Conservation (phyloP, 2,329 filamentous ascomycete genomes). For the Delphinella strobiligena region DNA sequence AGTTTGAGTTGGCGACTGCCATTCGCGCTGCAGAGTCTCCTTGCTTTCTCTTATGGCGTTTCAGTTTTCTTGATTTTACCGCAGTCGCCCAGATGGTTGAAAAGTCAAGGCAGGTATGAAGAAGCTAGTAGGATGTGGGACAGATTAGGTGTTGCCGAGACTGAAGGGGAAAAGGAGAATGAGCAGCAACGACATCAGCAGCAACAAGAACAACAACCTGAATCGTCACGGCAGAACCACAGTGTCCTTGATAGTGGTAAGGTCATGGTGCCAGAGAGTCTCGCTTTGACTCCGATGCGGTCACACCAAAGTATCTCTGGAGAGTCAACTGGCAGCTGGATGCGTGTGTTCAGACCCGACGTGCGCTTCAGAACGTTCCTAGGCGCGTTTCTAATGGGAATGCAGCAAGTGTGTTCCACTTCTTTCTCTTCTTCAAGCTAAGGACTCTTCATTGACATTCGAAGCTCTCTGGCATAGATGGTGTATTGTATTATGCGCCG, state of each 20-base stretch:
- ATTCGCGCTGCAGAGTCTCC: constrained; percentile 35
- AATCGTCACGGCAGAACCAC: constrained; percentile 11
- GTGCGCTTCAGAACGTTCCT: constrained; percentile 29
- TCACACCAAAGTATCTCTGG: constrained; percentile 1
- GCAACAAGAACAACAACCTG: constrained; percentile 10
- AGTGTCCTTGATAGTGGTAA: not conserved
- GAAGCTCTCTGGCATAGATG: constrained; percentile 44
- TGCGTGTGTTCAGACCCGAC: not conserved
- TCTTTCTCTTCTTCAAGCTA: no score
- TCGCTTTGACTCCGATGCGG: constrained; percentile 4
- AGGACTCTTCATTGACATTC: no score
- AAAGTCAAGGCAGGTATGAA: constrained; percentile 31
- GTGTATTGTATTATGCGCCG: constrained; percentile 49
- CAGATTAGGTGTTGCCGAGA: constrained; percentile 23
- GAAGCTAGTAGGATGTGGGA: constrained; percentile 35
- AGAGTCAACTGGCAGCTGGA: not conserved
- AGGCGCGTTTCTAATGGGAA: constrained; percentile 42
- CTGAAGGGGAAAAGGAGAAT: constrained; percentile 34
- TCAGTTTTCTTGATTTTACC: constrained; percentile 34
- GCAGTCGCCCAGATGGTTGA: constrained; percentile 49
- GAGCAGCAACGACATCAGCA: constrained; percentile 2
- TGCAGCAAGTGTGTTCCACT: constrained; percentile 39
- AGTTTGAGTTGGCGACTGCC: constrained; percentile 47
- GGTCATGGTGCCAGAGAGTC: constrained; percentile 1
- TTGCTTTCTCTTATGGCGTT: constrained; percentile 29